A percentile compares a stretch with the other conserved stretches of the same genome.
Evolutionary conservation across 2,329 filamentous ascomycete genomes (phyloP).

Genomic region (Hirsutella minnesotensis): DNA sequence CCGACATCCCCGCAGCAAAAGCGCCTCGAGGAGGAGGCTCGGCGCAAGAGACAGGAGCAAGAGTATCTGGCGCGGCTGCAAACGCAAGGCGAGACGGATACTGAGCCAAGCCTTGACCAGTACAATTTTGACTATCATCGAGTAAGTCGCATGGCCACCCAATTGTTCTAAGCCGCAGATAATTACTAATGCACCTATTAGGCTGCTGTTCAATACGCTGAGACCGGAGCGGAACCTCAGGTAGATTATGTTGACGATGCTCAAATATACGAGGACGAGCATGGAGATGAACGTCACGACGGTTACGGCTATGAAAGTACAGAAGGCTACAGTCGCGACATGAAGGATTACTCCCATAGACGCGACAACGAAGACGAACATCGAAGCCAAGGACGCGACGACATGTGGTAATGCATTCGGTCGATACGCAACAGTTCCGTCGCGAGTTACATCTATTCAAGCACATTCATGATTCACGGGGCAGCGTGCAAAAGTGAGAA

Average conservation of each 20-base stretch:
- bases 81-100: constrained; percentile 31
- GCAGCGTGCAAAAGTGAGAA: neutral
- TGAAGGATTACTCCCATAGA: constrained; percentile 29
- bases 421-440: constrained; percentile 4
- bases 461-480: constrained; percentile 6
- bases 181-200: too few species aligned
- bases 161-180: too few species aligned
- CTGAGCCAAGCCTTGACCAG: constrained; percentile 34
- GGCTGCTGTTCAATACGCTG: constrained; percentile 34
- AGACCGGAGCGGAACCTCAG: constrained; percentile 28
- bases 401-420: constrained; percentile 29
- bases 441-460: constrained; percentile 9
- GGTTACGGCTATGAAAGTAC: constrained; percentile 25
- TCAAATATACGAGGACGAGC: constrained; percentile 41
- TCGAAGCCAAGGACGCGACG: constrained; percentile 22
- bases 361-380: constrained; percentile 20
- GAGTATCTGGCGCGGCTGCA: constrained; percentile 35
- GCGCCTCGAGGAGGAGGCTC: constrained; percentile 42
- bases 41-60: constrained; percentile 37
- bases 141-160: too few species aligned
- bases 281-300: constrained; percentile 26
- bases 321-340: constrained; percentile 25
- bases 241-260: constrained; percentile 40
- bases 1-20: constrained; percentile 71
- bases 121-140: constrained; percentile 43